phyloP scores from a whole-genome alignment of 208 protist species.

The Acanthamoeba triangularis region DNA sequence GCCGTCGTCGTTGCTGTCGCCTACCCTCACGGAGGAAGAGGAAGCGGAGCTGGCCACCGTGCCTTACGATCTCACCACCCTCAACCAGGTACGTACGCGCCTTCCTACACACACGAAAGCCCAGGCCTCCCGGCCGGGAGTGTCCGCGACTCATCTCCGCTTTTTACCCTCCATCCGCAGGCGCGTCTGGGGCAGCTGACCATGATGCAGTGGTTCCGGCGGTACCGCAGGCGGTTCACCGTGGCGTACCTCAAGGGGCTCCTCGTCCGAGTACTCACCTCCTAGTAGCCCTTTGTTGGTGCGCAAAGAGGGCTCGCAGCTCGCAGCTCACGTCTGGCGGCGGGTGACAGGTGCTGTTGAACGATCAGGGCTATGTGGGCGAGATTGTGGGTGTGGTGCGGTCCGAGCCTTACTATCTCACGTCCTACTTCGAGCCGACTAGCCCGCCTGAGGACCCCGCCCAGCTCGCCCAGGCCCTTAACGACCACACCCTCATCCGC shows the following conservation, averaged over 20 bases:
- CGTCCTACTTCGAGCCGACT: neutral
- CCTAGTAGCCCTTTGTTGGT: no score
- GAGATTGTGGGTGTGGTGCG: neutral
- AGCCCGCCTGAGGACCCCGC: neutral
- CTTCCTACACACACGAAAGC: no score
- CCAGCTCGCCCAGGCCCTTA: neutral
- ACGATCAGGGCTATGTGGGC: neutral
- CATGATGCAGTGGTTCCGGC: neutral
- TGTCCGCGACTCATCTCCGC: no score
- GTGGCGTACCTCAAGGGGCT: neutral
- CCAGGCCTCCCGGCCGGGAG: no score
- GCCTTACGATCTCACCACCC: no score
- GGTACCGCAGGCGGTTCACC: neutral
- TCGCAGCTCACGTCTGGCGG: no score
- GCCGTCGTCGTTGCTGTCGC: no score
- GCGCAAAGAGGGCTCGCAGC: no score
- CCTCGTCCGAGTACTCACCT: neutral
- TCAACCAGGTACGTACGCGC: no score
- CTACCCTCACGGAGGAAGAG: no score
- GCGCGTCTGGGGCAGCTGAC: neutral
- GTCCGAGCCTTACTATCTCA: neutral
- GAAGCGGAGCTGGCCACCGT: no score
- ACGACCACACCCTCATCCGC: neutral
- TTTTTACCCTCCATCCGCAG: neutral
- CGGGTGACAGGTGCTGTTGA: neutral